Conservation (phyloP, 1,284 basidiomycete species). For the Ustilago cynodontis region DNA sequence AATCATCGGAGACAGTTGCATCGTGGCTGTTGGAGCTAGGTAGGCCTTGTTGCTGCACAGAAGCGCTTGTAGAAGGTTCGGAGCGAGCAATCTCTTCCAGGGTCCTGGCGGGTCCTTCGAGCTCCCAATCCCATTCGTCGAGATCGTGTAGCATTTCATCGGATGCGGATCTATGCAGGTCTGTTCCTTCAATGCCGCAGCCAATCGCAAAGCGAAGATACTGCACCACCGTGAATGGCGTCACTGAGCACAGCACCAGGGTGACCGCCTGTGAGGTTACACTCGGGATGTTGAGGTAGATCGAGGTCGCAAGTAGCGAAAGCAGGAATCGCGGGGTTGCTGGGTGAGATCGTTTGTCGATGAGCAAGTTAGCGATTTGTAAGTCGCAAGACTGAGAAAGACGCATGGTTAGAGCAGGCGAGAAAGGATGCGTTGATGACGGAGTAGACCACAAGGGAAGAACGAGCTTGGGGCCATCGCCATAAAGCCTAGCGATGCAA, state of each 20-base stretch:
- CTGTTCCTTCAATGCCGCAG: constrained; percentile 75
- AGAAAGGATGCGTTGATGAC: constrained; percentile 67
- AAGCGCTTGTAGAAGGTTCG: constrained; percentile 12
- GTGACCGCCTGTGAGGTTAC: constrained; percentile 81
- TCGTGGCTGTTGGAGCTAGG: neutral
- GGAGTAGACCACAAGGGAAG: constrained; percentile 61
- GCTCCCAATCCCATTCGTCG: constrained; percentile 70
- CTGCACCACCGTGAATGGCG: constrained; percentile 80
- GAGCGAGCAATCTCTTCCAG: constrained; percentile 41
- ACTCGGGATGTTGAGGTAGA: constrained; percentile 85
- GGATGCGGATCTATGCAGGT: constrained; percentile 36
- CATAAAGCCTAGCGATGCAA: constrained; percentile 63
- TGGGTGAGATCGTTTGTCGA: constrained; percentile 73
- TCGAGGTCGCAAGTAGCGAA: constrained; percentile 85
- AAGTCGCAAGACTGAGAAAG: constrained; percentile 75
- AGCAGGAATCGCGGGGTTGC: constrained; percentile 85
- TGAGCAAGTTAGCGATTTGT: constrained; percentile 57
- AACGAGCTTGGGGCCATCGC: constrained; percentile 56
- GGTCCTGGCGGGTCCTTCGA: constrained; percentile 74
- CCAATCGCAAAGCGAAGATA: constrained; percentile 89
- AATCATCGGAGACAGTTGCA: constrained; percentile 61
- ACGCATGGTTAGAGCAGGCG: constrained; percentile 74
- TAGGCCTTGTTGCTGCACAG: neutral
- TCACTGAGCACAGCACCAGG: constrained; percentile 80
- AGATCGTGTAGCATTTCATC: constrained; percentile 42